Base-by-base conservation (phyloP, 352 stramenopile species). In the Phytopythium kandeliae region DNA sequence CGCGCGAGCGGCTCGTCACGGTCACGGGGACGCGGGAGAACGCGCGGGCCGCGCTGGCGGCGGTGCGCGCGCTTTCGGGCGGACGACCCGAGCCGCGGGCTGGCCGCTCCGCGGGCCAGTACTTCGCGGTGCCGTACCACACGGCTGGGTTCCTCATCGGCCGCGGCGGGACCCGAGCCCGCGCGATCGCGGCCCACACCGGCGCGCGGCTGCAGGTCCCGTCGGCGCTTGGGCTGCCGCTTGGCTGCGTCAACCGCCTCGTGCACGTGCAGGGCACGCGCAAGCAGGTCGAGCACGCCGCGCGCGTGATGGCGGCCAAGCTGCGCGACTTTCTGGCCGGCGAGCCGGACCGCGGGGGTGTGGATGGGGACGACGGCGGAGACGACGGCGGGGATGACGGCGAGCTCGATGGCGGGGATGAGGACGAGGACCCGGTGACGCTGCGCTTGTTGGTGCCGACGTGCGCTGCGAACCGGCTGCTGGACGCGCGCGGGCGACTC, bases 121-220 rank as follows among this genome's bases (percentile, higher is more conserved):
- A 87, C 45, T 90, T 78, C 54, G 79, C 78, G 21, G 74, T 90
- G 36, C 79, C 79, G 17, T 78, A 71, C 33, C 49, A 60, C 28
- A 51, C 68, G 1, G 60, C 73, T 2, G 76, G 76, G 10, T 72
- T 56, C 48, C 53, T 90, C 16, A 88, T 90, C 26, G 77, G 76
- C 2, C 42, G 61, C 0, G 58, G 81, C 17, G 79, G 79, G 9
- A 46, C 44, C 0, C 69, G 57, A 3, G 56, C 78, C 10, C 60
- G 62, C 40, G 63, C 54, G 26, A 74, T 90, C 21, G 58, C 58
- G 19, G 74, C 78, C 9, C 60, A 69, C 25, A 82, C 65, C 9
- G 79, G 79, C 24, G 76, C 70, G 8, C 65, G 74, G 3, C 52
- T 90, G 40, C 76, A 88, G 55, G 71, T 88, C 52, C 64, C 74